Conservation (phyloP, 108 stramenopile genomes). For the Parmales sp. region DNA sequence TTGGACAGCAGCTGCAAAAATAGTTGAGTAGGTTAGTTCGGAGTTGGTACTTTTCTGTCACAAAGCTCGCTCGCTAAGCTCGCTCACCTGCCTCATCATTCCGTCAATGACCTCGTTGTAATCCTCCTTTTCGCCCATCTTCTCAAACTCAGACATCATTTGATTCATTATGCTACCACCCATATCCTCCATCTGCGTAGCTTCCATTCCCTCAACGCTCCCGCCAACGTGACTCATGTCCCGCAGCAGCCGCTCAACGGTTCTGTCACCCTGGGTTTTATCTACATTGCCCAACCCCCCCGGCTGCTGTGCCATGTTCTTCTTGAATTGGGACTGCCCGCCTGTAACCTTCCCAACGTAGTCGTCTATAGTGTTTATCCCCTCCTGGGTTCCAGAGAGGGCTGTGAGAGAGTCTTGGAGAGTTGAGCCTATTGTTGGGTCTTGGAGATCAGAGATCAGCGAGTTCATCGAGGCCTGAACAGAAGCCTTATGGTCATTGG, state of each 20-base stretch:
- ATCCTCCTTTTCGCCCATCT: slow-evolving; percentile 53
- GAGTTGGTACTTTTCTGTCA: too few species aligned
- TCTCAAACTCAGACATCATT: slow-evolving; percentile 59
- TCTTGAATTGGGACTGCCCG: background rate
- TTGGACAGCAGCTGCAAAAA: slow-evolving; percentile 60
- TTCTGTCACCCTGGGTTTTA: slow-evolving; percentile 31
- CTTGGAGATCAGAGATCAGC: slow-evolving; percentile 26
- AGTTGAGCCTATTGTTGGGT: slow-evolving; percentile 33
- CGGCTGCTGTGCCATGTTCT: slow-evolving; percentile 8
- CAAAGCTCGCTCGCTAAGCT: too few species aligned
- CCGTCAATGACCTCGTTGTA: slow-evolving; percentile 73
- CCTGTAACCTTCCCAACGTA: background rate
- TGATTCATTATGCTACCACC: slow-evolving; percentile 59
- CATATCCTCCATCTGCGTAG: slow-evolving; percentile 37
- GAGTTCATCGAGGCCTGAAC: background rate
- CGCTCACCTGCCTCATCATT: slow-evolving; percentile 86
- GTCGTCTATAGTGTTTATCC: slow-evolving; percentile 15
- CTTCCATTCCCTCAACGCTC: slow-evolving; percentile 37
- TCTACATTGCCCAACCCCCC: slow-evolving; percentile 16
- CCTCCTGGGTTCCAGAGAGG: slow-evolving; percentile 21
- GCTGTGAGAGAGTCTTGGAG: slow-evolving; percentile 29
- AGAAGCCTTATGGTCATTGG: background rate
- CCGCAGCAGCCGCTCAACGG: slow-evolving; percentile 37
- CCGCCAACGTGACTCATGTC: slow-evolving; percentile 28
- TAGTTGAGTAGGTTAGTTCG: too few species aligned